Percentiles rank a stretch among this genome's conserved stretches.
Conservation (phyloP, 2,329 filamentous ascomycete species). For the Trichoderma hamatum region DNA sequence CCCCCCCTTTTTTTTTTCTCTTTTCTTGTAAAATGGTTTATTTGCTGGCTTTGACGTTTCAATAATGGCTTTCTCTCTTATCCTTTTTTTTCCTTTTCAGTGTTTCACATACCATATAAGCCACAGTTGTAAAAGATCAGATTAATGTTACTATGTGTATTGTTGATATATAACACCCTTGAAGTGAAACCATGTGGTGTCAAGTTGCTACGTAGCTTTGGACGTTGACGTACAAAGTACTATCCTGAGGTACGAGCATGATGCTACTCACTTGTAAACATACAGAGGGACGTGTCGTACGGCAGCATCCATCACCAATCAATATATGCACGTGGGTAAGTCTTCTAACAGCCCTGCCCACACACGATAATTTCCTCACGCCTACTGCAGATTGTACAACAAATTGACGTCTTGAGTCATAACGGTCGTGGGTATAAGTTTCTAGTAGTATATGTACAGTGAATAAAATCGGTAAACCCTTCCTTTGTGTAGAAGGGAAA, state of each 20-base stretch:
- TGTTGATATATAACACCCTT: background rate
- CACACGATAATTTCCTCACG: background rate
- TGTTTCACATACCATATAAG: slow-evolving; percentile 23
- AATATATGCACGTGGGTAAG: background rate
- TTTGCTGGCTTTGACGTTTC: background rate
- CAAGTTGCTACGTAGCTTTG: too few species aligned
- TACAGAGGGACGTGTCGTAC: background rate
- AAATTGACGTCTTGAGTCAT: background rate
- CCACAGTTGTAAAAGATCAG: slow-evolving; percentile 21
- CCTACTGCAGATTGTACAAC: background rate
- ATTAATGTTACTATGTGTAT: slow-evolving; percentile 22
- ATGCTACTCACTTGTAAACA: background rate
- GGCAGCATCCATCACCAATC: background rate
- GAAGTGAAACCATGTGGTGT: too few species aligned
- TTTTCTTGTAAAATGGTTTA: slow-evolving; percentile 26
- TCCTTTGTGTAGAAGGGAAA: background rate
- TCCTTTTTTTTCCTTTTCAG: background rate
- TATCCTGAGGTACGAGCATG: background rate
- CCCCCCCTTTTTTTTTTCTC: background rate
- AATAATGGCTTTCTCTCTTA: slow-evolving; percentile 6
- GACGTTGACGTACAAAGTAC: too few species aligned
- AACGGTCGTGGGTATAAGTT: slow-evolving; percentile 15
- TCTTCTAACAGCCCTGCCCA: background rate
- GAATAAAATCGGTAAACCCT: background rate
- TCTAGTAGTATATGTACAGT: slow-evolving; percentile 21